Conservation (phyloP, 306 rosid species). For the Cercis canadensis region DNA sequence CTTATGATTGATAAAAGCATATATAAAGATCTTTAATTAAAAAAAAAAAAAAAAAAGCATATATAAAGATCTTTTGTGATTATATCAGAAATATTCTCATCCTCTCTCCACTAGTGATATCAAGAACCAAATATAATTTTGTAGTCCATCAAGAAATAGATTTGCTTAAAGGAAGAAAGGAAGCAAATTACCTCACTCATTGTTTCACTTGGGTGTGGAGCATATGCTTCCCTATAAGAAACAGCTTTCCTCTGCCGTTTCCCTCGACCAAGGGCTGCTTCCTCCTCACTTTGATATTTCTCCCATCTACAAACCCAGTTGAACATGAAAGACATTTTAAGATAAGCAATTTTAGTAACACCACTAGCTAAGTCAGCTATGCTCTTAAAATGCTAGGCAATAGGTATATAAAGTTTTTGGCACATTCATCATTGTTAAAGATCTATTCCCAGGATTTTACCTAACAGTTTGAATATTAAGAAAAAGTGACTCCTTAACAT, state of each 20-base stretch:
- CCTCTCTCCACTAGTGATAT: too few species aligned
- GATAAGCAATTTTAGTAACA: constrained; percentile 25
- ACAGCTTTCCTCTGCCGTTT: constrained; percentile 96
- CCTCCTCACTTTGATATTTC: constrained; percentile 96
- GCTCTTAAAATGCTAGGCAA: constrained; percentile 25
- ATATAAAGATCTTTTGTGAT: too few species aligned
- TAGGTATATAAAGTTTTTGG: constrained; percentile 9
- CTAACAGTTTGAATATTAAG: constrained; percentile 2
- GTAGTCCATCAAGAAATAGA: constrained; percentile 15
- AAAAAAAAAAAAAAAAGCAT: too few species aligned
- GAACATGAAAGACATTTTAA: constrained; percentile 27
- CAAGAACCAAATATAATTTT: constrained; percentile 26
- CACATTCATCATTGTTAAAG: constrained; percentile 31
- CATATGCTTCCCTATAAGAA: constrained; percentile 93
- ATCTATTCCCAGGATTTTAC: constrained; percentile 12
- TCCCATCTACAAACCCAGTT: constrained; percentile 79
- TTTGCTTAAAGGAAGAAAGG: constrained; percentile 36
- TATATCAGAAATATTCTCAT: too few species aligned
- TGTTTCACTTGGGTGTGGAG: constrained; percentile 80
- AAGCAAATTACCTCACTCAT: constrained; percentile 75
- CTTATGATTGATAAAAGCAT: constrained; percentile 15
- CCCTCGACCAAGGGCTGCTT: constrained; percentile 98
- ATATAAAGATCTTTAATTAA: constrained; percentile 2
- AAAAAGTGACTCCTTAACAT: background rate
- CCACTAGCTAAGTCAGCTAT: constrained; percentile 32